Percentiles rank a stretch among this genome's conserved stretches.
phyloP scores from a whole-genome alignment of 2,329 filamentous ascomycete species.

The Colletotrichum graminicola region DNA sequence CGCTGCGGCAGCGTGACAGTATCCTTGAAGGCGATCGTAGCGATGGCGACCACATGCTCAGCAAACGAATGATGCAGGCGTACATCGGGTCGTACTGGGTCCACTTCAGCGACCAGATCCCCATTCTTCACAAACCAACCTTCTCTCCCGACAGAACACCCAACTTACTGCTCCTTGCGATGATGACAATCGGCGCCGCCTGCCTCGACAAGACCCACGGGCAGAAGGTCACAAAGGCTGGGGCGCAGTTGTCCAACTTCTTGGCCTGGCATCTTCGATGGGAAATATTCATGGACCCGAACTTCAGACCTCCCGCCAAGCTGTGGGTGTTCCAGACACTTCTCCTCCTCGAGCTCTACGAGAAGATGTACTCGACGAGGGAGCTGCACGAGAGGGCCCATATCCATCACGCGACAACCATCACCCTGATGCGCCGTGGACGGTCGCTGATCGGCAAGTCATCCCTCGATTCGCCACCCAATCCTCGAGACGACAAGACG shows the following conservation, averaged over 20 bases:
- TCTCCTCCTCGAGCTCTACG: slow-evolving; percentile 89
- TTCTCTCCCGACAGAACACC: slow-evolving; percentile 91
- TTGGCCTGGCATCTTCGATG: slow-evolving; percentile 93
- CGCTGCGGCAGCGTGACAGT: slow-evolving; percentile 80
- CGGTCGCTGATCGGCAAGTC: slow-evolving; percentile 90
- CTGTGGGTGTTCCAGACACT: slow-evolving; percentile 96
- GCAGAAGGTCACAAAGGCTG: slow-evolving; percentile 77
- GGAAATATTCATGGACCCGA: slow-evolving; percentile 93
- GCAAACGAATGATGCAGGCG: slow-evolving; percentile 93
- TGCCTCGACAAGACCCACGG: slow-evolving; percentile 88
- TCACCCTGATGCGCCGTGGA: slow-evolving; percentile 94
- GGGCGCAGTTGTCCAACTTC: slow-evolving; percentile 89
- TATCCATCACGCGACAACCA: slow-evolving; percentile 95
- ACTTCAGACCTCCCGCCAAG: slow-evolving; percentile 92
- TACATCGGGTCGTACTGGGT: slow-evolving; percentile 96
- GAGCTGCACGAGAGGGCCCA: slow-evolving; percentile 94
- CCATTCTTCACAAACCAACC: slow-evolving; percentile 93
- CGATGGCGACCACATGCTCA: slow-evolving; percentile 75
- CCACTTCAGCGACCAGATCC: slow-evolving; percentile 93
- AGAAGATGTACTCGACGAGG: slow-evolving; percentile 97
- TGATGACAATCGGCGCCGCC: slow-evolving; percentile 93
- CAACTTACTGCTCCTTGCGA: slow-evolving; percentile 84
- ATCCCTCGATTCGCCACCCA: slow-evolving; percentile 85
- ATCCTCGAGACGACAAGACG: slow-evolving; percentile 70
- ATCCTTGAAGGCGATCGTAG: slow-evolving; percentile 84